Conservation (phyloP, 228 moss, liverwort and hornwort species). For the Sphagnum fallax region DNA sequence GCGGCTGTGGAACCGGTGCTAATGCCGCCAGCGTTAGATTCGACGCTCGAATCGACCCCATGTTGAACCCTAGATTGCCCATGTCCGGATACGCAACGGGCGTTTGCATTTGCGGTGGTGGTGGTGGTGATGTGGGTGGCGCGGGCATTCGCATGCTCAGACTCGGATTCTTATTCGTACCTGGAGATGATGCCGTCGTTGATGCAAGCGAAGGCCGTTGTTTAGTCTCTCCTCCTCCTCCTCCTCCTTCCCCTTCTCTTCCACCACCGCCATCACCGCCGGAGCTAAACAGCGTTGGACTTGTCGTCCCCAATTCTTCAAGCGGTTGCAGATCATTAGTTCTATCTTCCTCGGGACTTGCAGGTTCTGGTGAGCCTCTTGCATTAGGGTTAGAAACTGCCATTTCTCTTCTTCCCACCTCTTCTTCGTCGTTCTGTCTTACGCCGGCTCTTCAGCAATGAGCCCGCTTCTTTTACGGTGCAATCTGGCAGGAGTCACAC, state of each 20-base stretch:
- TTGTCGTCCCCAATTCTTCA: conserved; percentile 1
- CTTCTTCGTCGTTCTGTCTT: background rate
- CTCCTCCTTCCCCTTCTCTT: background rate
- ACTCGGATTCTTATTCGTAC: background rate
- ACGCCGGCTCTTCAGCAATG: background rate
- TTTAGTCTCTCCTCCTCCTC: background rate
- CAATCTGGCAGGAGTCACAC: no score
- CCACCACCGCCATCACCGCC: conserved; percentile 4
- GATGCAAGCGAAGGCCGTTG: conserved; percentile 15
- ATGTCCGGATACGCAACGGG: conserved; percentile 33
- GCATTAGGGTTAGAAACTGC: background rate
- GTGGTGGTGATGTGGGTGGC: conserved; percentile 9
- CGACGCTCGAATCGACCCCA: conserved; percentile 21
- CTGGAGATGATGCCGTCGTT: conserved; percentile 19
- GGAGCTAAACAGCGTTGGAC: conserved; percentile 9
- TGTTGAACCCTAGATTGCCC: background rate
- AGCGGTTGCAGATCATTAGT: no score
- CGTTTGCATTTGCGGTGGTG: conserved; percentile 27
- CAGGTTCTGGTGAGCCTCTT: background rate
- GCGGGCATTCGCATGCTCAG: conserved; percentile 31
- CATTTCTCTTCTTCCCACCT: background rate
- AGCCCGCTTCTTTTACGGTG: no score
- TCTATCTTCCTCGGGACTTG: no score
- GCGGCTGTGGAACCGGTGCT: conserved; percentile 83
- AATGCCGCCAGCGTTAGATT: conserved; percentile 70